phyloP scores from a whole-genome alignment of 495 filamentous ascomycete genomes.

The Talaromyces trachyspermus region DNA sequence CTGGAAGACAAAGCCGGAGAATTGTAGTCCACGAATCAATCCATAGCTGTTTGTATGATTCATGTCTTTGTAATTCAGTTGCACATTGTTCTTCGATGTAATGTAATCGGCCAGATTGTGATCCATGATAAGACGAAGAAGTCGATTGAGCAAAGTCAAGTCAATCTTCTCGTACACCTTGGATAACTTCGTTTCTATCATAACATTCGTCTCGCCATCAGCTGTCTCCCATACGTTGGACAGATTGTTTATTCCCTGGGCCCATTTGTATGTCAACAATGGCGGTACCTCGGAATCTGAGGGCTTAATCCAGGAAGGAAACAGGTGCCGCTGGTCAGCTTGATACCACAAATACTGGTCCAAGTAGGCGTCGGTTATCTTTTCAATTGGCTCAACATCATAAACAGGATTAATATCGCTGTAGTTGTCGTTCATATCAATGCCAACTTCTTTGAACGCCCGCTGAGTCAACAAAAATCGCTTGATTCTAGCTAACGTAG shows the following conservation, averaged over 20 bases:
- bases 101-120: conserved; percentile 99
- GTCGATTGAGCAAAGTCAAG: conserved; percentile 86
- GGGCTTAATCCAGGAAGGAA: conserved; percentile 98
- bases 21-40: conserved; percentile 94
- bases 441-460: conserved; percentile 98
- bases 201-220: conserved; percentile 96
- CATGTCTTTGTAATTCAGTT: conserved; percentile 99
- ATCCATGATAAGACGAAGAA: conserved; percentile 96
- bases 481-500: conserved; percentile 94
- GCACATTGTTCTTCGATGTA: conserved; percentile 98
- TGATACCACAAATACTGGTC: conserved; percentile 99
- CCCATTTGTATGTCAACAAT: conserved; percentile 96
- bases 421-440: conserved; percentile 99
- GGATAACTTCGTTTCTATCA: conserved; percentile 96
- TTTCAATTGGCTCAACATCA: conserved; percentile 98
- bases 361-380: conserved; percentile 98
- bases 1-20: conserved; percentile 98
- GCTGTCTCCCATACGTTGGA: conserved; percentile 92
- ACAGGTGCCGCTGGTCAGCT: conserved; percentile 94
- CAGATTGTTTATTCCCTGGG: conserved; percentile 99
- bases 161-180: conserved; percentile 99
- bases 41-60: conserved; percentile 99
- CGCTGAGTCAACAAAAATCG: conserved; percentile 93
- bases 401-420: conserved; percentile 98
- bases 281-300: conserved; percentile 99